Evolutionary conservation across 495 filamentous ascomycete species (phyloP), one percentile per base, ranked within the genome.

Genomic region (Penicillium simplicissimum): DNA sequence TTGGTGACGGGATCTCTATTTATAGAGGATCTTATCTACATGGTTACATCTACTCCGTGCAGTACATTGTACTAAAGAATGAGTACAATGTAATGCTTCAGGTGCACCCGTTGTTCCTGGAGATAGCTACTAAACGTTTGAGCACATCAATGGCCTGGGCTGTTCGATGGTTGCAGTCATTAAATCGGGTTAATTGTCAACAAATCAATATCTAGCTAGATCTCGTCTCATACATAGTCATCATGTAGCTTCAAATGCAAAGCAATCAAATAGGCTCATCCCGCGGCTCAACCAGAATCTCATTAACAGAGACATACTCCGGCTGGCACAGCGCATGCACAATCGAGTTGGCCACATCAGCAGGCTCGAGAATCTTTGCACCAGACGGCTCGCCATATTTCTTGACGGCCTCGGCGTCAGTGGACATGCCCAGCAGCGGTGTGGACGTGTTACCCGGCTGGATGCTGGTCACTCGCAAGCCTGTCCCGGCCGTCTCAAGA

Each of bases 381-480:
- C 87, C 87, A 5, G 82, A 77, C 7, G 87, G 85, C 75, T 85
- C 84, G 11, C 87, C 87, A 67, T 84, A 89, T 64, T 88, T 87
- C 81, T 89, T 86, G 21, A 90, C 66, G 0, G 87, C 87, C 67
- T 89, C 87, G 10, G 76, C 67, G 71, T 90, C 87, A 5, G 84
- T 88, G 2, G 83, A 86, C 84, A 89, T 87, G 37, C 73, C 76
- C 42, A 90, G 72, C 34, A 90, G 73, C 19, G 85, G 84, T 0
- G 87, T 88, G 3, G 82, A 81, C 17, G 82, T 84, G 70, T 89
- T 89, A 3, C 87, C 86, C 0, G 87, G 87, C 74, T 90, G 87
- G 9, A 90, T 81, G 38, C 79, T 80, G 1, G 87, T 88, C 23
- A 89, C 85, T 17, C 86, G 78, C 54, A 90, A 65, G 7, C 87